A percentile compares a stretch with the other conserved stretches of the same genome.
Evolutionary conservation across 2,329 filamentous ascomycete genomes (phyloP).

Genomic region (Hirsutella minnesotensis): DNA sequence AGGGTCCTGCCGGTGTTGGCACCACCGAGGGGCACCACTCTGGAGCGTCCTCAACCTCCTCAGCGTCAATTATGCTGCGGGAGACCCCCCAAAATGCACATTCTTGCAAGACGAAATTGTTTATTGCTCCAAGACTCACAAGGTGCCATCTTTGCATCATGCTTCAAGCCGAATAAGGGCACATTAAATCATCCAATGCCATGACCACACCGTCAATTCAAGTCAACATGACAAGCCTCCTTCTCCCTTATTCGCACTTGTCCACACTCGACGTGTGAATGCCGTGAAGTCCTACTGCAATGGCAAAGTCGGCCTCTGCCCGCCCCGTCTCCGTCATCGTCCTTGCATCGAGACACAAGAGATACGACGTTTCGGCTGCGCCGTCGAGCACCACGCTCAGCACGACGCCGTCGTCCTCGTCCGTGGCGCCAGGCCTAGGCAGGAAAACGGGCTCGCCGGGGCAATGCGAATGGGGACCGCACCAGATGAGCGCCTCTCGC

Average conservation of each 20-base stretch:
- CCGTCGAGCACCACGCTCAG: constrained; percentile 55
- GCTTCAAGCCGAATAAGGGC: too few species aligned
- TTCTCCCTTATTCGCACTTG: too few species aligned
- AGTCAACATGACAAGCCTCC: too few species aligned
- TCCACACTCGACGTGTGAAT: constrained; percentile 23
- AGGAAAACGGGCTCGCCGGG: constrained; percentile 63
- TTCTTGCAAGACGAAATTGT: too few species aligned
- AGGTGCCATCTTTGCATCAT: too few species aligned
- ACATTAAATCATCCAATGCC: too few species aligned
- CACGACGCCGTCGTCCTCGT: constrained; percentile 53
- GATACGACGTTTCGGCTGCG: constrained; percentile 43
- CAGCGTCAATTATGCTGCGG: too few species aligned
- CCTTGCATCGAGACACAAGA: constrained; percentile 52
- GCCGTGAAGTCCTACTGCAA: constrained; percentile 57
- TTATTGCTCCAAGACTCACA: too few species aligned
- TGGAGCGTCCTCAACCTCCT: too few species aligned
- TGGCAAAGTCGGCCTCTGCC: constrained; percentile 47
- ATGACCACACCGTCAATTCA: too few species aligned
- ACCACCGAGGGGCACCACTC: neutral
- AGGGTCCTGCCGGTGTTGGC: constrained; percentile 6
- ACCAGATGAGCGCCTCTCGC: constrained; percentile 42
- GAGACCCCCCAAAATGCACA: too few species aligned
- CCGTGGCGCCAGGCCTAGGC: constrained; percentile 24
- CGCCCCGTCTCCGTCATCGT: constrained; percentile 52
- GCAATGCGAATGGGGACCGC: constrained; percentile 43